phyloP scores from a whole-genome alignment of 2,329 filamentous ascomycete genomes.

The Stachybotrys chlorohalonatus region DNA sequence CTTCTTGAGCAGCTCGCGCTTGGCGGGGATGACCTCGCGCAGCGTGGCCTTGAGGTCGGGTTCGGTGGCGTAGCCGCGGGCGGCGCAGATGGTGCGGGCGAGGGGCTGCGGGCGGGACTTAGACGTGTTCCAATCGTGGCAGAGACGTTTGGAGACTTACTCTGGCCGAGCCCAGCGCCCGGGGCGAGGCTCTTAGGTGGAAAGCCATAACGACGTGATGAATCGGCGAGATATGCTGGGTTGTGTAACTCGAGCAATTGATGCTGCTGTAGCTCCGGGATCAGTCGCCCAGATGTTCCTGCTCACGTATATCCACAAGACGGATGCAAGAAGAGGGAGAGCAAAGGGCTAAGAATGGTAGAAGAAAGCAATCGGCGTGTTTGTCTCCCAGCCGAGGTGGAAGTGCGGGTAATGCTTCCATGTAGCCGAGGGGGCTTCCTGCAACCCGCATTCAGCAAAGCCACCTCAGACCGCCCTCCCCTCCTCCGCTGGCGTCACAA shows the following conservation, averaged over 20 bases:
- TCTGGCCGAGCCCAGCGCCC: slow-evolving; percentile 55
- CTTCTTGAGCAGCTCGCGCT: slow-evolving; percentile 87
- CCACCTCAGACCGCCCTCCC: background rate
- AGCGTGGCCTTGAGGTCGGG: slow-evolving; percentile 85
- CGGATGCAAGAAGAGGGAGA: background rate
- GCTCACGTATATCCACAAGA: too few relatives aligned
- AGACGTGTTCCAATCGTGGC: background rate
- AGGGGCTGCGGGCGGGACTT: slow-evolving; percentile 12
- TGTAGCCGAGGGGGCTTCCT: background rate
- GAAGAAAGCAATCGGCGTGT: background rate
- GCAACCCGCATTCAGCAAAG: background rate
- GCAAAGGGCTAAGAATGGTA: background rate
- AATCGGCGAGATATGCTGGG: slow-evolving; percentile 1
- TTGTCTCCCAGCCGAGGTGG: background rate
- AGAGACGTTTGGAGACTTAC: slow-evolving; percentile 27
- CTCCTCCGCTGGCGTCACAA: background rate
- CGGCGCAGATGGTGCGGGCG: slow-evolving; percentile 19
- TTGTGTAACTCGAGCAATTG: too few relatives aligned
- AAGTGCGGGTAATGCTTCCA: background rate
- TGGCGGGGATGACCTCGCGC: slow-evolving; percentile 75
- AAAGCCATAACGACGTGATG: slow-evolving; percentile 46
- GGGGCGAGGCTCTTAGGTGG: slow-evolving; percentile 51
- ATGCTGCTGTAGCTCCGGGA: too few relatives aligned
- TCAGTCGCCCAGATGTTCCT: too few relatives aligned
- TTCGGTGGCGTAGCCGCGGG: slow-evolving; percentile 66